Evolutionary conservation across 2,329 filamentous ascomycete species (phyloP).

Genomic region (Dryadomyces quercus-mongolicae): DNA sequence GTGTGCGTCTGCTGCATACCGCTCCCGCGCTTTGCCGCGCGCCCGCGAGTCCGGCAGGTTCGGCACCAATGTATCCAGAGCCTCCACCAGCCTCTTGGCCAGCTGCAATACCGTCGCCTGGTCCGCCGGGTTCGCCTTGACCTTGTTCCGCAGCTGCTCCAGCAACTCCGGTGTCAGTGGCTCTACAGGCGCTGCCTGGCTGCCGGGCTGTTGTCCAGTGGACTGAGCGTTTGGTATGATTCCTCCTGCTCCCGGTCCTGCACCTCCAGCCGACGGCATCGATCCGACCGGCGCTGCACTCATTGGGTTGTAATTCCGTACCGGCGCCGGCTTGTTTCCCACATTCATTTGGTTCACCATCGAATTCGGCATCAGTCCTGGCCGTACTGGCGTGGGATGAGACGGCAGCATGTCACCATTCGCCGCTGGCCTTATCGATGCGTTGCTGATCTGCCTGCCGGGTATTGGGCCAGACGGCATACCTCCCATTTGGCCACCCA

Average conservation of each 20-base stretch:
- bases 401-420: slow-evolving; percentile 38
- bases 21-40: slow-evolving; percentile 65
- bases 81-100: slow-evolving; percentile 78
- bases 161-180: slow-evolving; percentile 62
- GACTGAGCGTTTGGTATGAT: too few species aligned
- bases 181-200: neutral
- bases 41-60: slow-evolving; percentile 55
- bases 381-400: slow-evolving; percentile 51
- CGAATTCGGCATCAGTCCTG: slow-evolving; percentile 49
- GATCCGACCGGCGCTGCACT: slow-evolving; percentile 17
- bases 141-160: slow-evolving; percentile 56
- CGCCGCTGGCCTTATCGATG: slow-evolving; percentile 18
- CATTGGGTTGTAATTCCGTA: slow-evolving; percentile 34
- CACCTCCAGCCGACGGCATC: slow-evolving; percentile 14
- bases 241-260: too few species aligned
- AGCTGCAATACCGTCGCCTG: slow-evolving; percentile 58
- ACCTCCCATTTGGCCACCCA: neutral
- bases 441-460: slow-evolving; percentile 17
- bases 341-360: slow-evolving; percentile 32
- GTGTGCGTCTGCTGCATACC: slow-evolving; percentile 73
- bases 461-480: slow-evolving; percentile 12
- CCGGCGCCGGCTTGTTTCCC: slow-evolving; percentile 44
- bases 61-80: slow-evolving; percentile 60
- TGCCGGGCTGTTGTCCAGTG: too few species aligned
- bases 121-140: slow-evolving; percentile 62